Evolutionary conservation across 2,329 filamentous ascomycete genomes (phyloP).

Genomic region (Pseudopithomyces maydicus): DNA sequence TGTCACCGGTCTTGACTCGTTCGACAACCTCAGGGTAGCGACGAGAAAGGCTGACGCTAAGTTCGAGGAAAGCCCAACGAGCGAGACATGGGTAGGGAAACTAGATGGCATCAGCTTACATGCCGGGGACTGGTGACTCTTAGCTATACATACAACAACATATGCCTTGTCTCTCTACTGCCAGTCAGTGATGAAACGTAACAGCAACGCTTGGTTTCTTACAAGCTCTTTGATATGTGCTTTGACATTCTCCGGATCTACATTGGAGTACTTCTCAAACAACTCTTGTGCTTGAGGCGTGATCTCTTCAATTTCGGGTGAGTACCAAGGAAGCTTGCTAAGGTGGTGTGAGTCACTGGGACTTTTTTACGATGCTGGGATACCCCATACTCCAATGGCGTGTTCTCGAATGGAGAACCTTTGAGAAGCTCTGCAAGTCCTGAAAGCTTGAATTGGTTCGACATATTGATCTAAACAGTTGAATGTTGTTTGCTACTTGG

Average conservation of each 20-base stretch:
- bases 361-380: not conserved
- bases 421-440: not conserved
- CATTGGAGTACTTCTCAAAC: slow-evolving; percentile 47
- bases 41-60: slow-evolving; percentile 29
- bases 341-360: not conserved
- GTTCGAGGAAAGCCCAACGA: slow-evolving; percentile 42
- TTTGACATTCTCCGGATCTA: slow-evolving; percentile 40
- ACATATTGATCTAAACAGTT: not conserved
- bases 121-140: not conserved
- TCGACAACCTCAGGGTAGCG: slow-evolving; percentile 39
- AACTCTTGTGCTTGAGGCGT: slow-evolving; percentile 35
- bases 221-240: slow-evolving; percentile 44
- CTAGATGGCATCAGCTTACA: slow-evolving; percentile 18
- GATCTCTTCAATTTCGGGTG: slow-evolving; percentile 2
- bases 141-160: slow-evolving; percentile 26
- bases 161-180: slow-evolving; percentile 37
- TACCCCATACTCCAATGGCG: not conserved
- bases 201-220: slow-evolving; percentile 11
- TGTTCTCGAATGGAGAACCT: not conserved
- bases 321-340: slow-evolving; percentile 3
- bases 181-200: slow-evolving; percentile 1
- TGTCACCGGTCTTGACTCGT: slow-evolving; percentile 42
- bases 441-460: not conserved
- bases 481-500: not conserved
- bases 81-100: slow-evolving; percentile 46